Evolutionary conservation across 805 yeast genomes (phyloP), one percentile per base, ranked within the genome.

Genomic region (Yamadazyma kitorensis): DNA sequence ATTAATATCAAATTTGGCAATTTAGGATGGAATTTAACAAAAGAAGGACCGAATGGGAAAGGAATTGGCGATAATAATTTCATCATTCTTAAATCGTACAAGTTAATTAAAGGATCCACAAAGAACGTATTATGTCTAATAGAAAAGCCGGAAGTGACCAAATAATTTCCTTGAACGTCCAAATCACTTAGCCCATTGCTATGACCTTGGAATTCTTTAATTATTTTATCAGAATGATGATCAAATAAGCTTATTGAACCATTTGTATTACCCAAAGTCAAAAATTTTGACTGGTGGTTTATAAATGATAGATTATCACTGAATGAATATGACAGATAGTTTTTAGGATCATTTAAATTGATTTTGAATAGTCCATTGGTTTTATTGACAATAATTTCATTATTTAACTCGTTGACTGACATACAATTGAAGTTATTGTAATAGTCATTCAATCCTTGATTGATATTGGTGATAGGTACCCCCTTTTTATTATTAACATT

Each of bases 21-120:
- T 40, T 84, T 82, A 5, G 98, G 97, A 60, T 91, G 97, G 41
- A 91, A 69, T 31, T 84, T 72, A 1, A 83, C 93, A 52, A 74
- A 84, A 7, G 84, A 72, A 1, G 98, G 96, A 9, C 97, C 97
- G 0, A 88, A 82, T 1, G 93, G 88, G 50, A 88, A 87, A 4
- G 96, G 78, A 6, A 91, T 69, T 3, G 97, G 96, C 0, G 94
- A 68, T 36, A 81, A 58, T 2, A 88, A 72, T 33, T 76, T 72
- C 76, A 85, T 67, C 37, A 78, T 74, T 41, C 94, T 72, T 19
- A 86, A 55, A 55, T 93, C 98, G 55, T 78, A 87, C 14, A 87
- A 78, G 45, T 81, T 81, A 14, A 91, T 88, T 41, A 91, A 70
- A 0, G 95, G 91, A 52, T 93, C 98, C 17, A 58, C 65, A 37